Conservation (phyloP, 2,329 filamentous ascomycete genomes). For the Chrysoporthe cubensis region DNA sequence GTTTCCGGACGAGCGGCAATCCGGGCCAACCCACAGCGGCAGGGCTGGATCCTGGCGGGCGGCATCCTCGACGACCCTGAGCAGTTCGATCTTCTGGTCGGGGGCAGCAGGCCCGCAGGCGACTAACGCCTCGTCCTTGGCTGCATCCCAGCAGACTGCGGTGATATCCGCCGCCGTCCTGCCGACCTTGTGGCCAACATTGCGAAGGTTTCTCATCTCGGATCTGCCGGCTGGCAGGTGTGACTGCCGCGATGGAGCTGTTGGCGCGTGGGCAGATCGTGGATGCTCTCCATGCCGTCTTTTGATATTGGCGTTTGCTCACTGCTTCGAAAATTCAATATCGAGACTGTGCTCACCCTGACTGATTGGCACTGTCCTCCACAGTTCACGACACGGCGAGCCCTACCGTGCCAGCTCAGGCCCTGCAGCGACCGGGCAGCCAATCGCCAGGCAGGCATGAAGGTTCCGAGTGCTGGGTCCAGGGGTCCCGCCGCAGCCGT, state of each 20-base stretch:
- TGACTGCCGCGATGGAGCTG: neutral
- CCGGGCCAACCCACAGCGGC: constrained; percentile 42
- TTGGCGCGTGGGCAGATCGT: neutral
- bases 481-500: neutral
- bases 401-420: neutral
- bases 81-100: constrained; percentile 74
- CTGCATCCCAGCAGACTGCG: constrained; percentile 83
- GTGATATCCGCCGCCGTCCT: constrained; percentile 66
- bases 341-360: constrained; percentile 4
- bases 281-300: constrained; percentile 5
- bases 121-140: constrained; percentile 77
- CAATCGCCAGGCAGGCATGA: neutral
- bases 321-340: constrained; percentile 14
- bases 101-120: constrained; percentile 78
- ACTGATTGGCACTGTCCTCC: neutral
- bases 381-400: too few species aligned
- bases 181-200: constrained; percentile 71
- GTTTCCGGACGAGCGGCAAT: neutral
- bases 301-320: constrained; percentile 1
- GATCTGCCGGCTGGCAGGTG: neutral
- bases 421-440: neutral
- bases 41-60: constrained; percentile 20
- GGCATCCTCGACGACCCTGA: constrained; percentile 54
- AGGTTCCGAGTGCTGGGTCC: neutral
- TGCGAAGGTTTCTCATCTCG: constrained; percentile 87